Conservation (phyloP, 176 grass and related monocot genomes). For the Tuctoria greenei region DNA sequence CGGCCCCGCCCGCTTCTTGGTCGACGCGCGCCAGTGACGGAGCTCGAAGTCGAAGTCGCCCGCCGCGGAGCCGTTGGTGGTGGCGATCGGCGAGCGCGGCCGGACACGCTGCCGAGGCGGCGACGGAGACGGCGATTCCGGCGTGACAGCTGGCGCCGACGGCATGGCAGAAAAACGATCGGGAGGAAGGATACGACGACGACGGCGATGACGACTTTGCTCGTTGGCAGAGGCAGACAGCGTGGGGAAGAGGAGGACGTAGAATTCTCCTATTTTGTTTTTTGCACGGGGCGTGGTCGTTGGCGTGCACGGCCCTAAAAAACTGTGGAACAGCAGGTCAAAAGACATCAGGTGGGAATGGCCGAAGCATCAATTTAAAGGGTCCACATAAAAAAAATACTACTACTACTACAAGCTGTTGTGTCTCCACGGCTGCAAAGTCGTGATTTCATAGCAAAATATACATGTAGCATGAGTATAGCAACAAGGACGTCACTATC, state of each 20-base stretch:
- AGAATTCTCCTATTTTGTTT: too few relatives aligned
- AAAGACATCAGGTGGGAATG: too few relatives aligned
- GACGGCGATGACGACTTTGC: too few relatives aligned
- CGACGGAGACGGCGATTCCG: neutral
- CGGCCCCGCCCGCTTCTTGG: slow-evolving; percentile 2
- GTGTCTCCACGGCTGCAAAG: neutral
- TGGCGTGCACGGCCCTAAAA: too few relatives aligned
- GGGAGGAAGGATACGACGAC: too few relatives aligned
- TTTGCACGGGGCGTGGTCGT: too few relatives aligned
- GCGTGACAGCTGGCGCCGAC: slow-evolving; percentile 32
- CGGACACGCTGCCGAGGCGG: neutral
- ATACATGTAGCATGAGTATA: neutral
- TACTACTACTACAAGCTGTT: neutral
- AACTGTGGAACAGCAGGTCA: neutral
- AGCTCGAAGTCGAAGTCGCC: slow-evolving; percentile 46
- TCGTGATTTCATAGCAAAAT: neutral
- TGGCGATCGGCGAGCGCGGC: slow-evolving; percentile 36
- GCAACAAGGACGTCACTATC: neutral
- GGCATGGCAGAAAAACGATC: slow-evolving; percentile 32
- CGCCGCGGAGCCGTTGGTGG: slow-evolving; percentile 6
- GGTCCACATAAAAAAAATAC: neutral
- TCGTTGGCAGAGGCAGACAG: too few relatives aligned
- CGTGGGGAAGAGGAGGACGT: too few relatives aligned
- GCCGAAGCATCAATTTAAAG: neutral
- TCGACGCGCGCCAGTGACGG: slow-evolving; percentile 60